phyloP scores from a whole-genome alignment of 164 flowering plant genomes.

The Sextonia rubra region DNA sequence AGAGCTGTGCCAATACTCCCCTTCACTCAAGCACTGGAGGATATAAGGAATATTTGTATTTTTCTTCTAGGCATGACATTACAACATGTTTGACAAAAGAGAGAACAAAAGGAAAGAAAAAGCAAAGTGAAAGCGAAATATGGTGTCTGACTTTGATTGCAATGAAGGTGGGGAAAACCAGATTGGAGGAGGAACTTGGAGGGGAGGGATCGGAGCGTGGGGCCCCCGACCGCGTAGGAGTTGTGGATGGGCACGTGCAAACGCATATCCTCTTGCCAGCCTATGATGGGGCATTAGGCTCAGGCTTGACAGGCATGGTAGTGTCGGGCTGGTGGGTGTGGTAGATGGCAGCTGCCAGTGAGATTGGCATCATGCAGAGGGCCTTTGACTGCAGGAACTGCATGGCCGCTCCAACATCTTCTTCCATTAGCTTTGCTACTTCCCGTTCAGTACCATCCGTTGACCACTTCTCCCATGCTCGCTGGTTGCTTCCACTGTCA shows the following conservation, averaged over 20 bases:
- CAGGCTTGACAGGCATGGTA: conserved; percentile 46
- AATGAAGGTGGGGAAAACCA: conserved; percentile 20
- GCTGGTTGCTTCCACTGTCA: conserved; percentile 43
- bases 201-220: conserved; percentile 5
- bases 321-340: conserved; percentile 42
- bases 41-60: conserved; percentile 24
- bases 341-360: conserved; percentile 66
- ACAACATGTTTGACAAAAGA: conserved; percentile 44
- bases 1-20: conserved; percentile 40
- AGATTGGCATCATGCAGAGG: conserved; percentile 78
- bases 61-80: conserved; percentile 36
- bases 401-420: conserved; percentile 83
- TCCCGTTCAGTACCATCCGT: conserved; percentile 65
- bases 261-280: not conserved
- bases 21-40: conserved; percentile 34
- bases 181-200: not conserved
- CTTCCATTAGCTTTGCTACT: conserved; percentile 86
- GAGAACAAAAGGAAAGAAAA: conserved; percentile 12
- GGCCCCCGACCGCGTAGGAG: conserved; percentile 8
- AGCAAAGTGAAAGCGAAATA: conserved; percentile 23
- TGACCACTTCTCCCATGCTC: conserved; percentile 80
- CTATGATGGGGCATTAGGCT: conserved; percentile 42
- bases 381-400: conserved; percentile 80
- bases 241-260: conserved; percentile 18
- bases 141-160: conserved; percentile 76